These are phyloP conservation scores for Sordariomycetes sp. DNA, from an alignment of 2,329 filamentous ascomycete genomes.

Conservation along the genomic window DNA sequence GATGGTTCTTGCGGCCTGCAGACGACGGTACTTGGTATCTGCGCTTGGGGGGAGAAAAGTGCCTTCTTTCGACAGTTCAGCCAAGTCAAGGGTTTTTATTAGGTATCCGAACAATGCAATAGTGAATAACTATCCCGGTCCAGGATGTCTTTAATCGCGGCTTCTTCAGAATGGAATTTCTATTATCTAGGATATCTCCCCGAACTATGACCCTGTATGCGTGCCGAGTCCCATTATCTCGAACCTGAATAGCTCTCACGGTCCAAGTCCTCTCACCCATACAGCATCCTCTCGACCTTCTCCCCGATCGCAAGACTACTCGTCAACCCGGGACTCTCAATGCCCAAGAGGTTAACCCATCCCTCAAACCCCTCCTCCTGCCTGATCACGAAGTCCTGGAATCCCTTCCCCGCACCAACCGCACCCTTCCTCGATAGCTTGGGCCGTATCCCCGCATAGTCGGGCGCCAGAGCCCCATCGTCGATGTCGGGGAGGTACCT, in stretches of 20 bases:
- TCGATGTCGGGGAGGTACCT: constrained; percentile 71
- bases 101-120: background rate
- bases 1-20: too few relatives aligned
- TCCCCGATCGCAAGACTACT: constrained; percentile 79
- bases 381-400: constrained; percentile 75
- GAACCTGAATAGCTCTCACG: background rate
- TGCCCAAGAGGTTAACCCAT: constrained; percentile 84
- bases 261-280: constrained; percentile 18
- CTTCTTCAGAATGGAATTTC: background rate
- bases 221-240: background rate
- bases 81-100: background rate
- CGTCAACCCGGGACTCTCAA: constrained; percentile 88
- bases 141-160: background rate
- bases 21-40: background rate
- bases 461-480: constrained; percentile 52
- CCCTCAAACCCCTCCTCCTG: constrained; percentile 68
- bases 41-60: background rate
- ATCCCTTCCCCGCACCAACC: constrained; percentile 54
- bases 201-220: background rate
- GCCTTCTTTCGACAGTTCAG: background rate
- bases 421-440: constrained; percentile 58
- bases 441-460: constrained; percentile 87
- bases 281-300: constrained; percentile 48
- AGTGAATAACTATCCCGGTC: background rate
- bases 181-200: background rate